Base-by-base conservation (phyloP, 2,329 filamentous ascomycete species). In the Nothophaeocryptopus gaeumannii region DNA sequence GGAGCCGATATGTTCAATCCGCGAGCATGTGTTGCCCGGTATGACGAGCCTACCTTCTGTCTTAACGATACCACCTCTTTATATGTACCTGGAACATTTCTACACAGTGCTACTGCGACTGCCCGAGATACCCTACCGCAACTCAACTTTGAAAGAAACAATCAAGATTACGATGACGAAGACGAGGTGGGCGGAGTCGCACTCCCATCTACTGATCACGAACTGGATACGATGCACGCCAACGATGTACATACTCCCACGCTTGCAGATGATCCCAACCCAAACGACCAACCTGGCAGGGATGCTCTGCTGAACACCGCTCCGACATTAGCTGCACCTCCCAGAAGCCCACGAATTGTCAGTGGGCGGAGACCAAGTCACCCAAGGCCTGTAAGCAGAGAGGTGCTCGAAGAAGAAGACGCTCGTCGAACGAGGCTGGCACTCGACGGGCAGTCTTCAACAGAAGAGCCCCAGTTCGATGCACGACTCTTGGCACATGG, bases 31-130 rank as follows among this genome's bases (percentile, higher is more conserved):
- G 57, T 65, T 42, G 62, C 60, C 45, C 59, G 51, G n/a, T 55
- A 59, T 37, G 54, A 55, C n/a, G 62, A 63, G 54, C 61, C 58
- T 15, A 52, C 54, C 5, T 65, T 64, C 34, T 60, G 58, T 43
- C 51, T 56, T 11, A 64, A 45, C 50, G 39, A 55, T 37, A 38
- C 48, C 20, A 49, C 56, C 14, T 39, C 36, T n/a, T 34, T 60
- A n/a, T 53, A 52, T 40, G 29, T 60, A 37, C 20, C 55, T 49
- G 48, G 51, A 49, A 39, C 42, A 33, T 10, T 47, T 16, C n/a
- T 51, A 31, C 45, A 48, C 40, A 31, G 9, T 43, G 20, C 34
- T 39, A 14, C 32, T 48, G 29, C 45, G 14, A 14, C 26, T 42
- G 3, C 42, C 44, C 11, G 42, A 46, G 37, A 55, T 45, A 35